Evolutionary conservation across 129 eudicot genomes (phyloP).

Genomic region (Arctium minus): DNA sequence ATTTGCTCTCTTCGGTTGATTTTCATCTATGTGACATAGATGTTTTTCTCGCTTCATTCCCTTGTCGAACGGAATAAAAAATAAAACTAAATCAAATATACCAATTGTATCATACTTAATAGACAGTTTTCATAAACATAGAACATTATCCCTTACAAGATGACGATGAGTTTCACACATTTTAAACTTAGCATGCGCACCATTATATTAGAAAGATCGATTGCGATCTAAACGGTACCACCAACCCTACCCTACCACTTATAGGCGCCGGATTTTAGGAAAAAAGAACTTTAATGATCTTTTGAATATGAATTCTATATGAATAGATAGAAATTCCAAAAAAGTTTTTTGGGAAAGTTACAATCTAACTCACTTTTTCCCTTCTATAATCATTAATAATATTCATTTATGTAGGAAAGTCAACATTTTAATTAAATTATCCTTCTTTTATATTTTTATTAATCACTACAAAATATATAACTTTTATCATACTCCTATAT

Average conservation of each 20-base stretch:
- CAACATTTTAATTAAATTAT: neutral
- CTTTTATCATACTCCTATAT: neutral
- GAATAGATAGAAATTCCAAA: neutral
- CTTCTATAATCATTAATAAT: neutral
- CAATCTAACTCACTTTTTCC: neutral
- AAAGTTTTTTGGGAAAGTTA: neutral
- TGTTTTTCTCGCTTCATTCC: no score
- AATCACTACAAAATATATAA: neutral
- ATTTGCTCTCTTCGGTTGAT: no score
- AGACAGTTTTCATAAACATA: no score
- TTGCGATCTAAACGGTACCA: neutral
- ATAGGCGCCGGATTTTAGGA: neutral
- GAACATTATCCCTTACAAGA: no score
- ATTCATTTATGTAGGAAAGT: neutral
- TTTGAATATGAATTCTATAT: neutral
- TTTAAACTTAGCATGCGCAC: neutral
- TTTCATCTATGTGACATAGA: no score
- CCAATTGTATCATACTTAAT: no score
- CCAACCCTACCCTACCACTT: slow-evolving; percentile 9
- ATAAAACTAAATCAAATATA: no score
- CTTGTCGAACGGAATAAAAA: no score
- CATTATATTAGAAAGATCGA: neutral
- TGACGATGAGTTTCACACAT: no score
- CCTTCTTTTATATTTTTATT: neutral
- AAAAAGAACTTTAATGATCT: neutral